phyloP scores from a whole-genome alignment of 23 red algal species.

The Gracilaria vermiculophylla region DNA sequence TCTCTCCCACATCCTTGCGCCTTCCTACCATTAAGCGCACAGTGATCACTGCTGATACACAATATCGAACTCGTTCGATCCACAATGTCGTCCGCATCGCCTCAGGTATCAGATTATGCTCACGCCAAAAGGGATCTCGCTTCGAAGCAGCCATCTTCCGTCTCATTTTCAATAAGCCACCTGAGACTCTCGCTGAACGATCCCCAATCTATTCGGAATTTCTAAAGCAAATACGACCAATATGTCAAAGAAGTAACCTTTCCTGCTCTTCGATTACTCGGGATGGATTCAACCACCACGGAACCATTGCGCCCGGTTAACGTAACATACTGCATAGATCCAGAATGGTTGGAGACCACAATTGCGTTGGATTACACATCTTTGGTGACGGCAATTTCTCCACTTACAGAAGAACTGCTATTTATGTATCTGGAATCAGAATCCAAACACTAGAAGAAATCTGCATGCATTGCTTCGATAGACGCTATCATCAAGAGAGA shows the following conservation, averaged over 20 bases:
- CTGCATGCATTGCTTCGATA: background rate
- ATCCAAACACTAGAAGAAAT: background rate
- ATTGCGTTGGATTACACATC: background rate
- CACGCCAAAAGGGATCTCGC: background rate
- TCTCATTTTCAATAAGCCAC: constrained; percentile 2
- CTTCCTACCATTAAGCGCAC: too few species aligned
- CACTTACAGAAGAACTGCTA: background rate
- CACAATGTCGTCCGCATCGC: too few species aligned
- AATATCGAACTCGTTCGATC: too few species aligned
- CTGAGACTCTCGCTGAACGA: constrained; percentile 8
- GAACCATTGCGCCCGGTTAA: constrained; percentile 1
- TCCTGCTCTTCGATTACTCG: background rate
- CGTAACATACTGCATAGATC: background rate
- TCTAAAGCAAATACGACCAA: background rate
- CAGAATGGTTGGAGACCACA: constrained; percentile 2
- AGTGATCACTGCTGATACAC: too few species aligned
- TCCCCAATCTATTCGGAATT: constrained; percentile 1
- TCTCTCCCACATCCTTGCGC: too few species aligned
- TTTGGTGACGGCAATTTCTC: background rate
- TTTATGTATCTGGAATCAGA: constrained; percentile 7
- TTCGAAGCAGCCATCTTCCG: background rate
- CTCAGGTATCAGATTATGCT: background rate
- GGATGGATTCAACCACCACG: background rate
- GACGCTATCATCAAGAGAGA: background rate
- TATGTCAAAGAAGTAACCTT: constrained; percentile 1